Evolutionary conservation across 345 rosid species (phyloP), one percentile per base, ranked within the genome.

Genomic region (Gossypium stocksii): DNA sequence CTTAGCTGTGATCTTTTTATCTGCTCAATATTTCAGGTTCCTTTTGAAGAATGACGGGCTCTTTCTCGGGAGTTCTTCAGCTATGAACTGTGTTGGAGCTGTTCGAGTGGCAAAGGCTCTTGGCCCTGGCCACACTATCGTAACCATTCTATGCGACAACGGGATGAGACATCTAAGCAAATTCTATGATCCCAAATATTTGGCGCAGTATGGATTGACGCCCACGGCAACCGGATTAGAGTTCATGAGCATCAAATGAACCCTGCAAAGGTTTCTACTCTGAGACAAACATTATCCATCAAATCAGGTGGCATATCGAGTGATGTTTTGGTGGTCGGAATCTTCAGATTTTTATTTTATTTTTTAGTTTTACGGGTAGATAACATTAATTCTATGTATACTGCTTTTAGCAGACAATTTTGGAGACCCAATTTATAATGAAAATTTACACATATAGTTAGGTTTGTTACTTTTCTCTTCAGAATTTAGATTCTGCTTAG

Each of bases 91-190:
- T 46, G 54, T 66, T 45, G 54, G 54, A 66, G 71, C 71, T 54
- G 91, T 91, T 51, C 80, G 87, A 83, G 93, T 84, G 75, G 98
- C 99, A 29, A 86, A 89, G 78, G 74, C 82, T 25, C 76, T 90
- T 74, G 98, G 98, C 77, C 98, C 93, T n/a, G 97, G 94, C 70
- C 98, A 90, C 81, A 89, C 89, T 0, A 88, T 93, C 56, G 89
- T 95, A 66, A 93, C 98, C 74, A 93, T 95, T 79, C 89, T 93
- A 48, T 95, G 99, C 15, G 98, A 95, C 73, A 90, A 87, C 41
- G 98, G 98, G 72, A 88, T 93, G 94, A 90, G 99, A 80, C 97
- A 95, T 84, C 79, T 95, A 68, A 95, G 93, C 78, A 95, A 90
- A 89, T 93, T 95, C 79, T 91, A 90, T 73, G 82, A 87, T 46